Base-by-base conservation (phyloP, 169 alveolate genomes). In the Eimeria sp. region DNA sequence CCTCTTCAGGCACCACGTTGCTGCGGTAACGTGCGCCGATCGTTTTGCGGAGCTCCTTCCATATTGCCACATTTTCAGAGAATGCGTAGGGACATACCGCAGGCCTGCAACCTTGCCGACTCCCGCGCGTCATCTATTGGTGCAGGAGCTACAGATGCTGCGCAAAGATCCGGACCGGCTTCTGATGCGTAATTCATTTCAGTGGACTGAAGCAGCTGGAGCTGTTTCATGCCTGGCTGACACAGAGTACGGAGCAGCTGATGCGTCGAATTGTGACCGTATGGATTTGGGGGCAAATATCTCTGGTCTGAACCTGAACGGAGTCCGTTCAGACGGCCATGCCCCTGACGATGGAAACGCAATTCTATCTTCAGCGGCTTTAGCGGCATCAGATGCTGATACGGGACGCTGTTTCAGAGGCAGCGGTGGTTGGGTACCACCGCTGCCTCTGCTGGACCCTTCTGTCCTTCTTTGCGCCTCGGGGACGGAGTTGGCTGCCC, bases 131-230 rank as follows among this genome's bases (percentile, higher is more conserved):
- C 96, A 93, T 63, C 75, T 93, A 27, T 89, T 93, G 49, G 88
- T 93, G 45, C 93, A 75, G 34, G 96, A 93, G 73, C 93, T 93
- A 10, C 73, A 18, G 43, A 72, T 93, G 75, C 78, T 93, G 49
- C 96, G 96, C 9, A 78, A 57, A 18, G 96, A 93, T 70, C 96
- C 96, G 34, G 89, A 70, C 67, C 47, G 96, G 80, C 76, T 82
- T n/a, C 57, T 93, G 84, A 65, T 45, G 57, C 86, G 96, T n/a
- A 93, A 93, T 54, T 83, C 96, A 10, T 93, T 93, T 65, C 92
- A 70, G 78, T 93, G 96, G 96, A 93, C 96, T 5, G 96, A 88
- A 25, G 73, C 82, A 45, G 88, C 96, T 27, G 96, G 96, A 40
- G 72, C 95, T 49, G 82, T 88, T 7, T 43, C 86, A 27, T 45